phyloP scores from a whole-genome alignment of 2,329 filamentous ascomycete species.

The Tolypocladium pustulatum region DNA sequence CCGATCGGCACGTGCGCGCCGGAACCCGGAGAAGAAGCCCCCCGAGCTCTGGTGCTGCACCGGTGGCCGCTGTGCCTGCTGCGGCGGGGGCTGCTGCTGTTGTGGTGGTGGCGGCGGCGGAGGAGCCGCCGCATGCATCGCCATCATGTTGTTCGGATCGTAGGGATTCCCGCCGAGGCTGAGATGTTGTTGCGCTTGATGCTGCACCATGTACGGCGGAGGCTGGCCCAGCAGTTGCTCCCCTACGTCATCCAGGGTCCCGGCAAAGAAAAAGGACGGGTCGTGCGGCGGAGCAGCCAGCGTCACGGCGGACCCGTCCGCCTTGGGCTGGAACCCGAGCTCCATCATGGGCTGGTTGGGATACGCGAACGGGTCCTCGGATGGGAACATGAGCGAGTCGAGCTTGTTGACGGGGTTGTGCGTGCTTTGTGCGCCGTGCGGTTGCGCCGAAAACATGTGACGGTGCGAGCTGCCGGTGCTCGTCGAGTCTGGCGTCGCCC shows the following conservation, averaged over 20 bases:
- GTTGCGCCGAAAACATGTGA: slow-evolving; percentile 20
- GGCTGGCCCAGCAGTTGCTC: slow-evolving; percentile 63
- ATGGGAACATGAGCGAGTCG: slow-evolving; percentile 71
- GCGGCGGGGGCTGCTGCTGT: neutral
- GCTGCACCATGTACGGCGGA: slow-evolving; percentile 59
- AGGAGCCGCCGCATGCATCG: slow-evolving; percentile 19
- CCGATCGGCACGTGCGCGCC: slow-evolving; percentile 13
- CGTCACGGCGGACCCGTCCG: slow-evolving; percentile 18
- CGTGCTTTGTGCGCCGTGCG: slow-evolving; percentile 16
- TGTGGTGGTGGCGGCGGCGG: neutral
- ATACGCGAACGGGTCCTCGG: slow-evolving; percentile 68
- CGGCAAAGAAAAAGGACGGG: slow-evolving; percentile 40
- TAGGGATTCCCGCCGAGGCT: slow-evolving; percentile 34
- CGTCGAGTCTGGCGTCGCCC: slow-evolving; percentile 31
- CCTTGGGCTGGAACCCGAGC: slow-evolving; percentile 30
- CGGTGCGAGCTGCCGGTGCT: slow-evolving; percentile 30
- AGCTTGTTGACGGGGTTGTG: slow-evolving; percentile 53
- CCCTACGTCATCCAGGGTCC: slow-evolving; percentile 55
- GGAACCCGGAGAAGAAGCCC: slow-evolving; percentile 15
- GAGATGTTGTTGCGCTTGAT: slow-evolving; percentile 30
- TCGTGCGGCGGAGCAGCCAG: slow-evolving; percentile 23
- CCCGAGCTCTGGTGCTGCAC: slow-evolving; percentile 20
- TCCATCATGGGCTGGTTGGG: slow-evolving; percentile 65
- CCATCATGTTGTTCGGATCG: slow-evolving; percentile 29
- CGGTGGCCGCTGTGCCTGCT: slow-evolving; percentile 6